Evolutionary conservation across 1,284 basidiomycete genomes (phyloP).

Genomic region (Marasmius tenuissimus): DNA sequence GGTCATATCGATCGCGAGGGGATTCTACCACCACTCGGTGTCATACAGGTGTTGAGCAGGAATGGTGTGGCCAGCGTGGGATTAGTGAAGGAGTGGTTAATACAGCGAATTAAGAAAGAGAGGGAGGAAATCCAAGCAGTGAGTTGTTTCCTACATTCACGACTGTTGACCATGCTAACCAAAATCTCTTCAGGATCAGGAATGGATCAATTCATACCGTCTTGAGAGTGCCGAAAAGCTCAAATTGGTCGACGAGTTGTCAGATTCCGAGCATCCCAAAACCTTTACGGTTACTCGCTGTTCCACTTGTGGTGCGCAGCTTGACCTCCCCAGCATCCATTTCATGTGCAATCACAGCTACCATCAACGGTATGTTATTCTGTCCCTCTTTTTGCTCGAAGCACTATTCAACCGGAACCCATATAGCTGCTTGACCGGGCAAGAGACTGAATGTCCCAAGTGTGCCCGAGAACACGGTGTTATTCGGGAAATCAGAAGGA

Average conservation of each 20-base stretch:
- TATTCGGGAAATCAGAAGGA: slow-evolving; percentile 83
- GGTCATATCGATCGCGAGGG: slow-evolving; percentile 75
- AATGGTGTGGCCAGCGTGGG: slow-evolving; percentile 90
- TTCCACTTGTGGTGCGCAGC: slow-evolving; percentile 81
- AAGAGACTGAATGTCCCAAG: slow-evolving; percentile 86
- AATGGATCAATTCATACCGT: slow-evolving; percentile 85
- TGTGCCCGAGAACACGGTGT: slow-evolving; percentile 88
- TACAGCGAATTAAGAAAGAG: slow-evolving; percentile 73
- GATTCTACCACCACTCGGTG: slow-evolving; percentile 85
- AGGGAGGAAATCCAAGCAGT: slow-evolving; percentile 80
- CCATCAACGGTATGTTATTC: slow-evolving; percentile 75
- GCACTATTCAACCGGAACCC: background rate
- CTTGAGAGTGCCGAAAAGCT: slow-evolving; percentile 81
- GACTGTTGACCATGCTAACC: slow-evolving; percentile 4
- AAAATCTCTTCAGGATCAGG: slow-evolving; percentile 62
- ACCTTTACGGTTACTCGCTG: slow-evolving; percentile 96
- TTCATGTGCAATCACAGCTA: slow-evolving; percentile 99
- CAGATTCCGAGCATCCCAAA: slow-evolving; percentile 73
- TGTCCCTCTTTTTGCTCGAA: background rate
- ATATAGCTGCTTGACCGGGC: slow-evolving; percentile 77
- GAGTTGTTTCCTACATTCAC: slow-evolving; percentile 27
- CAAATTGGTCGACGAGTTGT: slow-evolving; percentile 79
- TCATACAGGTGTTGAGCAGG: slow-evolving; percentile 86
- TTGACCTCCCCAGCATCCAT: slow-evolving; percentile 92
- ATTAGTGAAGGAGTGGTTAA: slow-evolving; percentile 87